Evolutionary conservation across 2,329 filamentous ascomycete species (phyloP).

Genomic region (Blastomyces parvus): DNA sequence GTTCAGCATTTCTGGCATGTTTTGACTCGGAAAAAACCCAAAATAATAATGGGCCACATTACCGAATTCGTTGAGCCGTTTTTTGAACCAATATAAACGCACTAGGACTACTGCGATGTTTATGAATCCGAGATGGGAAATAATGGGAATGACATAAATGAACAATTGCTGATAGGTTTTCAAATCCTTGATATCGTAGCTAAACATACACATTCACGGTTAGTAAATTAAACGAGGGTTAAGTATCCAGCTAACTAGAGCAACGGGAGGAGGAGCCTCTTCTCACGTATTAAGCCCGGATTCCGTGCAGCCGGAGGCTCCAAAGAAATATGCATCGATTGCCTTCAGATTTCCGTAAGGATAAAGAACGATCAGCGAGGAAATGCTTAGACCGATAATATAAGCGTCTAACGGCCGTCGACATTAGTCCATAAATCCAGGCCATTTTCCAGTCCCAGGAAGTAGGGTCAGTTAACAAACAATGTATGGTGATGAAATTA

Average conservation of each 20-base stretch:
- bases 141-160: slow-evolving; percentile 42
- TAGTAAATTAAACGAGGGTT: not conserved
- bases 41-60: slow-evolving; percentile 2
- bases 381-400: slow-evolving; percentile 29
- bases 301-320: slow-evolving; percentile 41
- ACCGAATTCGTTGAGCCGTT: slow-evolving; percentile 35
- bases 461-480: not conserved
- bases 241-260: not conserved
- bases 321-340: slow-evolving; percentile 43
- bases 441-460: not conserved
- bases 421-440: not conserved
- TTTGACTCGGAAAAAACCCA: not conserved
- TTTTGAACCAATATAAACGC: slow-evolving; percentile 43
- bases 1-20: not conserved
- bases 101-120: slow-evolving; percentile 43
- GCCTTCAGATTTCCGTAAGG: slow-evolving; percentile 34
- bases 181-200: slow-evolving; percentile 43
- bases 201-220: slow-evolving; percentile 19
- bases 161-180: slow-evolving; percentile 45
- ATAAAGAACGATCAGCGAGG: slow-evolving; percentile 29
- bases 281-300: slow-evolving; percentile 42
- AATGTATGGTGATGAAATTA: slow-evolving; percentile 10
- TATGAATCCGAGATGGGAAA: slow-evolving; percentile 43
- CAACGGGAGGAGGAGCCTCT: not conserved
- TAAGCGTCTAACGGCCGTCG: slow-evolving; percentile 27